A percentile compares a stretch with the other conserved stretches of the same genome.
Evolutionary conservation across 2,329 filamentous ascomycete species (phyloP).

Genomic region (Neonectria sp.): DNA sequence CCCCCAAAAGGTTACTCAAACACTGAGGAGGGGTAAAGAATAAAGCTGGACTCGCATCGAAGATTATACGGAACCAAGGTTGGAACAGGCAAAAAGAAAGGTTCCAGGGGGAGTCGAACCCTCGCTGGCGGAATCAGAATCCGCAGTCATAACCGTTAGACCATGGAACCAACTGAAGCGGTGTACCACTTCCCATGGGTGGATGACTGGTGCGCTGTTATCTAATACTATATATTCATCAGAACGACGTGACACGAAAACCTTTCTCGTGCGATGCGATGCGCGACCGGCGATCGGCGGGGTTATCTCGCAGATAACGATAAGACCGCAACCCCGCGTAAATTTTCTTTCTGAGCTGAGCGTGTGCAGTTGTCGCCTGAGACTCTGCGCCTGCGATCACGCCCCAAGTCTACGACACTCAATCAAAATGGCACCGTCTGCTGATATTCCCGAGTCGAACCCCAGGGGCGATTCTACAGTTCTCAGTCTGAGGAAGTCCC

Average conservation of each 20-base stretch:
- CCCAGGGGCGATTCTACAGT: constrained; percentile 63
- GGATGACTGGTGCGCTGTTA: not conserved
- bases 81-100: constrained; percentile 37
- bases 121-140: constrained; percentile 57
- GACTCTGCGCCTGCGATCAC: constrained; percentile 31
- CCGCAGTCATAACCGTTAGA: constrained; percentile 57
- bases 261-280: constrained; percentile 15
- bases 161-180: constrained; percentile 51
- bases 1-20: not conserved
- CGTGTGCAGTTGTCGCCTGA: constrained; percentile 26
- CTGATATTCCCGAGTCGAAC: constrained; percentile 38
- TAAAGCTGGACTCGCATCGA: not conserved
- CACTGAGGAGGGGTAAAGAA: not conserved
- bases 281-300: constrained; percentile 31
- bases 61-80: not conserved
- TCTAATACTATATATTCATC: constrained; percentile 16
- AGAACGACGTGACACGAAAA: not conserved
- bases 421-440: constrained; percentile 47
- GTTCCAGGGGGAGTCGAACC: constrained; percentile 56
- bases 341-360: constrained; percentile 51
- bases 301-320: constrained; percentile 44
- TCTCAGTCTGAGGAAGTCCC: constrained; percentile 77
- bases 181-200: constrained; percentile 47
- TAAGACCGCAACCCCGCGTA: constrained; percentile 51
- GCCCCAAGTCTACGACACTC: constrained; percentile 20